Evolutionary conservation across 495 filamentous ascomycete genomes (phyloP), one percentile per base, ranked within the genome.

Genomic region (Neurospora intermedia): DNA sequence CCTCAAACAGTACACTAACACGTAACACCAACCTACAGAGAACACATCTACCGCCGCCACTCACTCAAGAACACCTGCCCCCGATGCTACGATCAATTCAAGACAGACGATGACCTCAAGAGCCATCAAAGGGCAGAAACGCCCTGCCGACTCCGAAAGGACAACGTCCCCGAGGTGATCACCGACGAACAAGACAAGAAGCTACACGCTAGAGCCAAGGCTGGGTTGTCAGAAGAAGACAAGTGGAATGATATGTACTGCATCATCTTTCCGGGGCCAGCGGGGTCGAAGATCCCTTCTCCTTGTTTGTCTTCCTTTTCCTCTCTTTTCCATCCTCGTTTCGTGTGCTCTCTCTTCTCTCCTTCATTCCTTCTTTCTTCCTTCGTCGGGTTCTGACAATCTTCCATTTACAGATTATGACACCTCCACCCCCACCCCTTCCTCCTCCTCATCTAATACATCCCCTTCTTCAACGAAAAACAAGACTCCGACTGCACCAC

Each of bases 11-110:
- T 11, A 38, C 1, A 8, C 54, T 45, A 39, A 27, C 35, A 45
- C 15, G 39, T 43, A 27, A 41, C 2, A 4, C 10, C n/a, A 35
- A 70, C 48, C 1, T 18, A 2, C 66, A 85, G 83, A 77, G 84
- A 85, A 70, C 84, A 85, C 71, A 70, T 85, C 15, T 84, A 85
- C 69, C 79, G 84, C 27, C 76, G 77, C 2, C 84, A 85, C 72
- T 77, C 78, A 1, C 46, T 81, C 1, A 83, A 83, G 66, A 79
- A 80, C 62, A 73, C 74, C 4, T 85, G 84, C 48, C 79, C 76
- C 16, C 81, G 84, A 40, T 85, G 84, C 74, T 77, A 77, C 43
- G 78, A 80, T 27, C 72, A 76, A 27, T 84, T 85, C 71, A 79
- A 83, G 8, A 77, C 78, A 40, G 75, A 79, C 16, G 81, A 79